Evolutionary conservation across 2,329 filamentous ascomycete genomes (phyloP).

Genomic region (Talaromyces sp.): DNA sequence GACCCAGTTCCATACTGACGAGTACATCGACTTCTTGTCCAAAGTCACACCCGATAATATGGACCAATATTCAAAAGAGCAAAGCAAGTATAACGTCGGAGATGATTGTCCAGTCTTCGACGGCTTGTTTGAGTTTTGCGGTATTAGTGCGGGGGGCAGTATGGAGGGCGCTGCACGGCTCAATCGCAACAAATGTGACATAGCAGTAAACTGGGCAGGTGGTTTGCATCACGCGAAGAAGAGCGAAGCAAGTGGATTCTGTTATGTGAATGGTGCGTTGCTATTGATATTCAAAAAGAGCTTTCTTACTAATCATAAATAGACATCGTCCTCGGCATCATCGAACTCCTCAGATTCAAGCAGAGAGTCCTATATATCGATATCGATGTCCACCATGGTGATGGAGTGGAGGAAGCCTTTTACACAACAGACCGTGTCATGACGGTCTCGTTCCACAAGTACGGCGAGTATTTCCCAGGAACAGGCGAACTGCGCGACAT

Average conservation of each 20-base stretch:
- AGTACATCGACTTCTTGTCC: constrained; percentile 67
- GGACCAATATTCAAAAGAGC: constrained; percentile 86
- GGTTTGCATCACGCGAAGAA: constrained; percentile 96
- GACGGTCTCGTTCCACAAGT: constrained; percentile 68
- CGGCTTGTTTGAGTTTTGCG: constrained; percentile 65
- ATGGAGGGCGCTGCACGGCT: constrained; percentile 67
- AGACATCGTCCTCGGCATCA: constrained; percentile 63
- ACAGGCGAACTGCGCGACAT: constrained; percentile 65
- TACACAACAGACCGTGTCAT: constrained; percentile 68
- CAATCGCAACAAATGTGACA: constrained; percentile 63
- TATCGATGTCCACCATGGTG: constrained; percentile 63
- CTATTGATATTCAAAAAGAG: background rate
- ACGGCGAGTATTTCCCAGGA: constrained; percentile 67
- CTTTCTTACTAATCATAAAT: constrained; percentile 14
- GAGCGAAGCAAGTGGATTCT: constrained; percentile 90
- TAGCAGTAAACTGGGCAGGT: constrained; percentile 80
- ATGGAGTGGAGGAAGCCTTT: constrained; percentile 67
- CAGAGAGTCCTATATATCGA: constrained; percentile 62
- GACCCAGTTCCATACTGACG: constrained; percentile 68
- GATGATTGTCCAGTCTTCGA: constrained; percentile 63
- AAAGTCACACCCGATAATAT: constrained; percentile 99
- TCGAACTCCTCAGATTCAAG: constrained; percentile 60
- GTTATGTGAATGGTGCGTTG: constrained; percentile 77
- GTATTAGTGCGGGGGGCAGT: constrained; percentile 63
- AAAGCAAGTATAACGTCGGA: constrained; percentile 70